These are phyloP conservation scores for Aciculoconidium aculeatum DNA, from an alignment of 805 yeast genomes.

Conservation along the genomic window DNA sequence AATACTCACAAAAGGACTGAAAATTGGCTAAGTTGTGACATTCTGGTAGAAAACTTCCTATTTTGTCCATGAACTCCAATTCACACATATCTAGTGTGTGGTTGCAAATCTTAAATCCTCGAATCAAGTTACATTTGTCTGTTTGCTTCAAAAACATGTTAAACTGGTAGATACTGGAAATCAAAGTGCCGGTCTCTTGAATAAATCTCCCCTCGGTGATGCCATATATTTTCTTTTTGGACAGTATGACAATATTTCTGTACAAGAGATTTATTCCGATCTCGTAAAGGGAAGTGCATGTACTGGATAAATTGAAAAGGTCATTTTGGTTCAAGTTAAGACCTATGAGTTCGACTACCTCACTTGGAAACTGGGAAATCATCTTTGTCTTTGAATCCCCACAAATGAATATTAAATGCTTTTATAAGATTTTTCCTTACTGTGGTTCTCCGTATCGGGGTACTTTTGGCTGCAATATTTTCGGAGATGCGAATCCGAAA, in stretches of 20 bases:
- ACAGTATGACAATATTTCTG: conserved; percentile 7
- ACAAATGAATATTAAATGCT: no score
- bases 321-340: conserved; percentile 9
- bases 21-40: conserved; percentile 6
- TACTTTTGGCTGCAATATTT: no score
- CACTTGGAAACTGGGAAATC: no score
- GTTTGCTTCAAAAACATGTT: conserved; percentile 9
- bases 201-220: no score
- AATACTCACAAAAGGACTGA: no score
- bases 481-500: no score
- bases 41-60: conserved; percentile 3
- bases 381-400: no score
- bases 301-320: conserved; percentile 6
- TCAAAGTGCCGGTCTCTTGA: conserved; percentile 5
- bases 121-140: conserved; percentile 1
- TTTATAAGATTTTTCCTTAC: no score
- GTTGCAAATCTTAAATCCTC: conserved; percentile 5
- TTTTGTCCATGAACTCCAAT: conserved; percentile 4
- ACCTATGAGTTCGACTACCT: conserved; percentile 7
- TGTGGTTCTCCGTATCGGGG: no score
- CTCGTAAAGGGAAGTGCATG: conserved; percentile 3
- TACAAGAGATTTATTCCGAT: conserved; percentile 6
- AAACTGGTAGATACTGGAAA: conserved; percentile 10
- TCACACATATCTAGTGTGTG: conserved; percentile 9
- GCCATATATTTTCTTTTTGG: conserved; percentile 9